phyloP scores from a whole-genome alignment of 2,329 filamentous ascomycete species.

The Samsoniella hepiali region DNA sequence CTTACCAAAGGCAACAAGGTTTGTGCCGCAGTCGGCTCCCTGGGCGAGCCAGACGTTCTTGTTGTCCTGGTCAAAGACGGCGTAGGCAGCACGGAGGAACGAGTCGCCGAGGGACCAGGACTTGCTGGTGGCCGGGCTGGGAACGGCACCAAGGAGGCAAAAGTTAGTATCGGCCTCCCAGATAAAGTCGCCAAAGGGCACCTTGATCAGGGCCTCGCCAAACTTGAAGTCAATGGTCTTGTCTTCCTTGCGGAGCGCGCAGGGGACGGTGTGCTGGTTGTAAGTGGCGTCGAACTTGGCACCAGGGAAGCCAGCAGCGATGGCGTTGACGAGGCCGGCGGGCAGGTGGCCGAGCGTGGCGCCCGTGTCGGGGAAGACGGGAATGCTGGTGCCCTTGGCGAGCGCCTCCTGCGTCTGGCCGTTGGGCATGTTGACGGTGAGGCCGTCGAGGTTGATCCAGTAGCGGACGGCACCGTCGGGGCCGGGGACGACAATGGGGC shows the following conservation, averaged over 20 bases:
- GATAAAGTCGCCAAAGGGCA: conserved; percentile 50
- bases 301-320: conserved; percentile 48
- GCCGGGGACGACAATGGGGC: conserved; percentile 60
- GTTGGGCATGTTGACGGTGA: conserved; percentile 40
- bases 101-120: conserved; percentile 12
- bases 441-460: conserved; percentile 48
- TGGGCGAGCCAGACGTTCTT: conserved; percentile 26
- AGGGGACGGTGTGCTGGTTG: conserved; percentile 48
- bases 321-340: conserved; percentile 46
- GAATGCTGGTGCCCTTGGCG: conserved; percentile 34
- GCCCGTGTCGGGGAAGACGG: conserved; percentile 69
- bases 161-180: conserved; percentile 30
- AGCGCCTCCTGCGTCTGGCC: conserved; percentile 27
- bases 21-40: conserved; percentile 25
- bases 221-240: conserved; percentile 51
- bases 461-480: conserved; percentile 53
- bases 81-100: conserved; percentile 20
- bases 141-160: conserved; percentile 8
- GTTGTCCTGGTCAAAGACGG: conserved; percentile 28
- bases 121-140: not conserved
- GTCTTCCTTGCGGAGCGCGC: conserved; percentile 36
- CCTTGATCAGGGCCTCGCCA: conserved; percentile 43
- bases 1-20: conserved; percentile 28
- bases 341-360: conserved; percentile 67
- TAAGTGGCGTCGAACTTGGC: conserved; percentile 35